Evolutionary conservation across 768 basidiomycete species (phyloP).

Genomic region (Candolleomyces efflorescens): DNA sequence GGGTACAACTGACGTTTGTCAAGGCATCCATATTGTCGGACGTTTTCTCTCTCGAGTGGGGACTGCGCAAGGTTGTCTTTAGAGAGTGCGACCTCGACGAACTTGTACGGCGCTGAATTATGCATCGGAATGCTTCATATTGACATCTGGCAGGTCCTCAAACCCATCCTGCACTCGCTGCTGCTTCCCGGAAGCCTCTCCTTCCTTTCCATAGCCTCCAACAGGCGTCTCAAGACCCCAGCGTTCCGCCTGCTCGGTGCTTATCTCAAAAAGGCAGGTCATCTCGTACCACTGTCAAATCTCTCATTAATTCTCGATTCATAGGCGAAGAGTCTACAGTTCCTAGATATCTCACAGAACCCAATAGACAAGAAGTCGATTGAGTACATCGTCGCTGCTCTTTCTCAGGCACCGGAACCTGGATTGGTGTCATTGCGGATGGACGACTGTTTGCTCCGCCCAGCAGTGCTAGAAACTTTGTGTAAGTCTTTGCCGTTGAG

Average conservation of each 20-base stretch:
- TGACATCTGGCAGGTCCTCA: conserved; percentile 54
- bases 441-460: conserved; percentile 80
- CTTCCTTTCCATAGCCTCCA: conserved; percentile 83
- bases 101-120: conserved; percentile 41
- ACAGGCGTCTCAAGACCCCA: conserved; percentile 68
- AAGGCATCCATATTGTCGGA: conserved; percentile 83
- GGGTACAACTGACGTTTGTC: conserved; percentile 65
- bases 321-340: conserved; percentile 74
- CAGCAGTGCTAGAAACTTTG: conserved; percentile 71
- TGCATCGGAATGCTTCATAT: neutral
- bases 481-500: conserved; percentile 46
- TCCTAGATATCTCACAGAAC: conserved; percentile 89
- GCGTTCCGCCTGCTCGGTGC: conserved; percentile 80
- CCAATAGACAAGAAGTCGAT: conserved; percentile 77
- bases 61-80: conserved; percentile 77
- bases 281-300: conserved; percentile 3
- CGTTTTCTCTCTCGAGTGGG: conserved; percentile 91
- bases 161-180: conserved; percentile 86
- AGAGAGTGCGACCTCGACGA: conserved; percentile 88
- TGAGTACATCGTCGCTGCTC: conserved; percentile 73
- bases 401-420: conserved; percentile 48
- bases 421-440: conserved; percentile 77
- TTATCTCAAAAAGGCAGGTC: conserved; percentile 67
- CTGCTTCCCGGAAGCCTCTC: conserved; percentile 79
- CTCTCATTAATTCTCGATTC: conserved; percentile 2